Evolutionary conservation across 2,329 filamentous ascomycete genomes (phyloP), one percentile per base, ranked within the genome.

Genomic region (Calonectria crousiana): DNA sequence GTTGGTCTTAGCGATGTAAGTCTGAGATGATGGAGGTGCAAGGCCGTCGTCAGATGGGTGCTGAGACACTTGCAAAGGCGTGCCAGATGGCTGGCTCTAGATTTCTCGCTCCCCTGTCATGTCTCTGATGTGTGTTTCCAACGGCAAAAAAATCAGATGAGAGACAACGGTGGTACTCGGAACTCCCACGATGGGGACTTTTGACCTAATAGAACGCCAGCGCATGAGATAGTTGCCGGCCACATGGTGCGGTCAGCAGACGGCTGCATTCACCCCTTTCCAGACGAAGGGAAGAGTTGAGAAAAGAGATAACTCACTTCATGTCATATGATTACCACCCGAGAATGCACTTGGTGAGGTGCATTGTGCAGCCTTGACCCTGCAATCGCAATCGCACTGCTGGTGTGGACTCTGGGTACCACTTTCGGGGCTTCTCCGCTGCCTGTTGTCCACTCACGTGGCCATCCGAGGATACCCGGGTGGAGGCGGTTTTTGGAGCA

Each of bases 361-460:
- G 44, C 44, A 47, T n/a, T 23, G 44, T 47, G 44, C 23, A 47
- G 44, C 28, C 38, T 41, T 49, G 60, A 30, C 38, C n/a, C 51
- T 41, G 73, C 65, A 75, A 78, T 67, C 58, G 69, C 72, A 62
- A 73, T 58, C 65, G 71, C 72, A 51, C 49, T 72, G 60, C 62
- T 34, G 26, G 38, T 6, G 60, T 65, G 38, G 60, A 34, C 30
- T 49, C 23, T 23, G 44, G 26, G n/a, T 53, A 30, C 47, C 28
- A 65, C 38, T 28, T 26, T 62, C 30, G 52, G 56, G 38, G 30
- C 26, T 30, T 73, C 66, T 38, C 53, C 64, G 66, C 68, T 60
- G 56, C 78, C 75, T 80, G 72, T 78, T 64, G 60, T 66, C 67
- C 44, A 70, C 64, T 80, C 78, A 78, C 78, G 77, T 80, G 78